A percentile compares a stretch with the other conserved stretches of the same genome.
phyloP scores from a whole-genome alignment of 345 rosid genomes.

The Eucalyptus decipiens region DNA sequence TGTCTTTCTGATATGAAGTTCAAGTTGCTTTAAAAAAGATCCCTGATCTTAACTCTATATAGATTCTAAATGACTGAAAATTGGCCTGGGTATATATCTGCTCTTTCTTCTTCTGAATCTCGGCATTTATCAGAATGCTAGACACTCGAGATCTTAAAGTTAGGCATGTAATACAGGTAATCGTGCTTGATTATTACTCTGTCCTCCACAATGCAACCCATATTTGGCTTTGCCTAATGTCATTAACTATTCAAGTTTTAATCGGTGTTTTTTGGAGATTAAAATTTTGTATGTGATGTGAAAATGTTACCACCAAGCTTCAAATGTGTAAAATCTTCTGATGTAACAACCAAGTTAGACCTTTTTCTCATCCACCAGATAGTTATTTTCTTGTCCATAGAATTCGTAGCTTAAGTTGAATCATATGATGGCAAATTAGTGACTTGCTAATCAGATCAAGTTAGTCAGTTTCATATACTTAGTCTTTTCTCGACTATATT shows the following conservation, averaged over 20 bases:
- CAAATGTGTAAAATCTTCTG: neutral
- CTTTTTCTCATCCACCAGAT: neutral
- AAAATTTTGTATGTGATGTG: neutral
- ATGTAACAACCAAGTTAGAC: neutral
- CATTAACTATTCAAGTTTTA: neutral
- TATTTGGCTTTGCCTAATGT: neutral
- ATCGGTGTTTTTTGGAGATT: neutral
- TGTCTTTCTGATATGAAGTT: neutral
- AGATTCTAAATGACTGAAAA: neutral
- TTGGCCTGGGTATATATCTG: neutral
- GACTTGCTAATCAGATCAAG: neutral
- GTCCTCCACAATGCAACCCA: neutral
- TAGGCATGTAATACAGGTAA: too few relatives aligned
- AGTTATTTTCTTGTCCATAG: neutral
- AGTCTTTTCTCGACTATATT: neutral
- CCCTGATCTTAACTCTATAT: neutral
- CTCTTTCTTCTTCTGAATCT: neutral
- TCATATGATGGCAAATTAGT: neutral
- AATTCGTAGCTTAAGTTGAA: neutral
- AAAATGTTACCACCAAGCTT: neutral
- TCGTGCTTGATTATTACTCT: neutral
- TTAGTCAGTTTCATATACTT: neutral
- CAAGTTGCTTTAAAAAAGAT: neutral
- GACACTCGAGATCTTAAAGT: too few relatives aligned
- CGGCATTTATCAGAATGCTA: neutral